A percentile compares a stretch with the other conserved stretches of the same genome.
phyloP scores from a whole-genome alignment of 2,329 filamentous ascomycete genomes.

The Stachybotrys echinatus region DNA sequence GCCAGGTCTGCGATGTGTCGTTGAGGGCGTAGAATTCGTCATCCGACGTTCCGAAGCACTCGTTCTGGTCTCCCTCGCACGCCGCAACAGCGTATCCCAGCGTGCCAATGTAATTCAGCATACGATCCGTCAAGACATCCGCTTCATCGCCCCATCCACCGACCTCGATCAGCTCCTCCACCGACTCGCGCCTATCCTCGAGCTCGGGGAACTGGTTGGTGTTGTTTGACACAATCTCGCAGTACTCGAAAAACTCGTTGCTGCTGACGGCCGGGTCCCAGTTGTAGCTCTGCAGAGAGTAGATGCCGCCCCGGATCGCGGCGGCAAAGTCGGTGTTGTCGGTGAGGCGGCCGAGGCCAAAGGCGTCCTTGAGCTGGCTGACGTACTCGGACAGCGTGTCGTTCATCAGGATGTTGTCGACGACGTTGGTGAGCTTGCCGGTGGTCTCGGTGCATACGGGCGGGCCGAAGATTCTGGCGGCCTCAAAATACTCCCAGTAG shows the following conservation, averaged over 20 bases:
- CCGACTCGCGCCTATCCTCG: constrained; percentile 25
- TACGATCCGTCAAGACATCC: constrained; percentile 30
- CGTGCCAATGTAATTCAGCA: constrained; percentile 49
- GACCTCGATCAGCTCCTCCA: constrained; percentile 31
- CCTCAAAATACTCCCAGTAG: constrained; percentile 61
- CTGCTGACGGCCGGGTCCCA: constrained; percentile 46
- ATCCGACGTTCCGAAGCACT: constrained; percentile 18
- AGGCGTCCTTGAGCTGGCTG: constrained; percentile 38
- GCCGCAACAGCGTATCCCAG: constrained; percentile 25
- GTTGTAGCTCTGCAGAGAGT: constrained; percentile 41
- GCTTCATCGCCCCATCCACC: constrained; percentile 35
- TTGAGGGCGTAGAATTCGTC: constrained; percentile 24
- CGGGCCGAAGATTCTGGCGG: constrained; percentile 42
- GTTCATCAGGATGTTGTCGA: constrained; percentile 43
- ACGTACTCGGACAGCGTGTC: constrained; percentile 33
- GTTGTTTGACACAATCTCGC: constrained; percentile 37
- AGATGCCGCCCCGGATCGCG: constrained; percentile 34
- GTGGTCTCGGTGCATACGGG: constrained; percentile 59
- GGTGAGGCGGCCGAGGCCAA: constrained; percentile 39
- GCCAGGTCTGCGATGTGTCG: constrained; percentile 14
- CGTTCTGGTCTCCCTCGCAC: constrained; percentile 8
- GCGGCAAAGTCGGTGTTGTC: constrained; percentile 44
- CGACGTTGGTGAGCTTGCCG: constrained; percentile 47
- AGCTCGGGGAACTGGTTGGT: constrained; percentile 35
- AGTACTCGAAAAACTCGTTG: constrained; percentile 40